Evolutionary conservation across 768 basidiomycete species (phyloP).

Genomic region (Phanerochaete sordida): DNA sequence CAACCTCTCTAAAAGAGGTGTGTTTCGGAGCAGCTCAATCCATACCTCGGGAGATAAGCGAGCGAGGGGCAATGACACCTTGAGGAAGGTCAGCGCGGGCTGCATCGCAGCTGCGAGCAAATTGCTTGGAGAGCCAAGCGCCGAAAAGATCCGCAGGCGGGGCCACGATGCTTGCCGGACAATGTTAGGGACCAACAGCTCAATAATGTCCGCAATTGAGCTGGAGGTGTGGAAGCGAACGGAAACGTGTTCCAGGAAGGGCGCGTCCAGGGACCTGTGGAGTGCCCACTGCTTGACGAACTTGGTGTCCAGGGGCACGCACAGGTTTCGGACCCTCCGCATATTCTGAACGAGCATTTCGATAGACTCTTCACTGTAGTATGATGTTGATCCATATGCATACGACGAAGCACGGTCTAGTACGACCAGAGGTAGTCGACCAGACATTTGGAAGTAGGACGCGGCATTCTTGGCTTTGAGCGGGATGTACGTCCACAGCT

Average conservation of each 20-base stretch:
- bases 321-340: background rate
- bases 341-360: background rate
- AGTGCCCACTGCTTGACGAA: background rate
- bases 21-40: too few relatives aligned
- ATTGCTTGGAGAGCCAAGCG: background rate
- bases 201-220: too few relatives aligned
- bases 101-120: background rate
- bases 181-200: too few relatives aligned
- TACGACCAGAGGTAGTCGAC: background rate
- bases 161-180: too few relatives aligned
- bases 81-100: background rate
- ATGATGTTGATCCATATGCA: too few relatives aligned
- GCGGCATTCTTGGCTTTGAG: background rate
- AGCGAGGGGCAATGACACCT: background rate
- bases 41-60: too few relatives aligned
- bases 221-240: too few relatives aligned
- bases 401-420: background rate
- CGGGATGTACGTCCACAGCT: conserved; percentile 2
- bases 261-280: background rate
- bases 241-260: background rate
- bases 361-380: too few relatives aligned
- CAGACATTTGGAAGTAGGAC: background rate
- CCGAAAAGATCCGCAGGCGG: too few relatives aligned
- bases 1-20: too few relatives aligned
- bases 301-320: background rate